A percentile compares a stretch with the other conserved stretches of the same genome.
These are phyloP conservation scores for Pseudogymnoascus sp. DNA, from an alignment of 2,329 filamentous ascomycete genomes.

Conservation along the genomic window DNA sequence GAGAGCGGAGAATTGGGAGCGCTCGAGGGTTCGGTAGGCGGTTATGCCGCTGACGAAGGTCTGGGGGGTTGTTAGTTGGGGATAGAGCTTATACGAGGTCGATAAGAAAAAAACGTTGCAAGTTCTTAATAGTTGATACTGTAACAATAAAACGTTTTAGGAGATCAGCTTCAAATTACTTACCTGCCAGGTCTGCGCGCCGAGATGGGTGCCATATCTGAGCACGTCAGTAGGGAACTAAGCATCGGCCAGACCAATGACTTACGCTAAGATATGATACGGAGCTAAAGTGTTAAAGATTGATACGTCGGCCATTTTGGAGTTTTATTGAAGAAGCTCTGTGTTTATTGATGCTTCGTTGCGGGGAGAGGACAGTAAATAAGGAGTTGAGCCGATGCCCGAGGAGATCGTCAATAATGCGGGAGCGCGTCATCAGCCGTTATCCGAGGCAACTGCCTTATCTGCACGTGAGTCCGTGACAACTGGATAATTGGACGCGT, in stretches of 20 bases:
- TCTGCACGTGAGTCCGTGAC: conserved; percentile 18
- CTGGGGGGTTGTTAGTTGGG: conserved; percentile 32
- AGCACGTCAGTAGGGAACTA: conserved; percentile 14
- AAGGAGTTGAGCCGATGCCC: neutral
- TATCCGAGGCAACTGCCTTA: conserved; percentile 5
- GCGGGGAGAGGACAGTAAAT: neutral
- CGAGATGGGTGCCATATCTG: conserved; percentile 82
- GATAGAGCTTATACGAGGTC: neutral
- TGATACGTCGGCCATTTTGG: conserved; percentile 30
- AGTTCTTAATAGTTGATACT: neutral
- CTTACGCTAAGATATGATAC: conserved; percentile 69
- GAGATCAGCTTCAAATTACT: conserved; percentile 17
- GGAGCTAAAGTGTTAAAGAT: conserved; percentile 55
- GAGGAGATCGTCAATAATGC: neutral
- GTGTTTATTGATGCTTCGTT: conserved; percentile 6
- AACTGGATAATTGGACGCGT: conserved; percentile 6
- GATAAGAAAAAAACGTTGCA: neutral
- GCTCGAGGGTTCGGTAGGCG: conserved; percentile 67
- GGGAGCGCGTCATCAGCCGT: conserved; percentile 6
- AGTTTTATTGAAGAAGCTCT: neutral
- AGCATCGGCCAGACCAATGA: conserved; percentile 14
- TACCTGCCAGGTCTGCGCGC: conserved; percentile 79
- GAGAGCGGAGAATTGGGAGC: conserved; percentile 71
- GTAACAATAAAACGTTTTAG: neutral
- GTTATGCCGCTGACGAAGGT: conserved; percentile 69